phyloP scores from a whole-genome alignment of 2,329 filamentous ascomycete species.

The Colletotrichum eremochloae region DNA sequence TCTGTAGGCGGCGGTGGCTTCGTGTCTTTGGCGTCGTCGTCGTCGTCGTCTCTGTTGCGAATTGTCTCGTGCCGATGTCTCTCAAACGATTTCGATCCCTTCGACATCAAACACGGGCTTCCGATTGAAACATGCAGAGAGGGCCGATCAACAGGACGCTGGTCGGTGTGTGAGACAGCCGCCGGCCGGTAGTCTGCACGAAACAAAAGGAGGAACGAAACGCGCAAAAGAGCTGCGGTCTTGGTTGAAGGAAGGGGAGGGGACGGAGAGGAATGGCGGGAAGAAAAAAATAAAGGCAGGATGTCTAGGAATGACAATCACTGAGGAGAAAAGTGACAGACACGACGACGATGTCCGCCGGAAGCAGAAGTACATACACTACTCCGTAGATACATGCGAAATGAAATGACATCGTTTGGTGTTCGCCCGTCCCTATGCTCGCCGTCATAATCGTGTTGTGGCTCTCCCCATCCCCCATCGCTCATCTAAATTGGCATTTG shows the following conservation, averaged over 20 bases:
- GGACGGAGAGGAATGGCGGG: neutral
- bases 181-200: neutral
- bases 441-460: conserved; percentile 6
- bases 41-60: conserved; percentile 12
- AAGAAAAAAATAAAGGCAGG: neutral
- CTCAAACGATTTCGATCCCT: conserved; percentile 12
- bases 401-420: conserved; percentile 11
- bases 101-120: conserved; percentile 21
- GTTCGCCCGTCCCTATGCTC: neutral
- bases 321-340: neutral
- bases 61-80: conserved; percentile 12
- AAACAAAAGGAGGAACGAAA: neutral
- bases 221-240: neutral
- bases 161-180: neutral
- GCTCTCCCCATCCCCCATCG: conserved; percentile 11
- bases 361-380: neutral
- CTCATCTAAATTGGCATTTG: conserved; percentile 41
- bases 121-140: conserved; percentile 31
- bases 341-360: neutral
- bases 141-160: conserved; percentile 3
- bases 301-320: conserved; percentile 23
- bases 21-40: neutral
- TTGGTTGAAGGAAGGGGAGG: conserved; percentile 5
- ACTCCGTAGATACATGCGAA: conserved; percentile 4
- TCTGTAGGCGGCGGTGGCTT: neutral